Evolutionary conservation across 164 flowering plant genomes (phyloP).

Genomic region (Vitis labrusca): DNA sequence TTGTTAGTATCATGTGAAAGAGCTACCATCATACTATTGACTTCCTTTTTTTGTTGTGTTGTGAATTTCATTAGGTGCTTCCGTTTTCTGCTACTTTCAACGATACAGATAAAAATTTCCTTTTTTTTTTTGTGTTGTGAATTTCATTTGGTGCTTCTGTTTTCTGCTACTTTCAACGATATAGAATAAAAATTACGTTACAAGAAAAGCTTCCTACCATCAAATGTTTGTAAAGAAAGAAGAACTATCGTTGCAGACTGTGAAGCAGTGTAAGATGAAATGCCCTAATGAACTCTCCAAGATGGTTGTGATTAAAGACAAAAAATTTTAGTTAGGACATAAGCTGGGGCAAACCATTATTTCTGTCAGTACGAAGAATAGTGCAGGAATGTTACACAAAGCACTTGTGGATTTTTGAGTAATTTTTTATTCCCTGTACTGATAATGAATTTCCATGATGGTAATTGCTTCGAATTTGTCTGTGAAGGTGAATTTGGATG

Average conservation of each 20-base stretch:
- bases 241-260: conserved; percentile 77
- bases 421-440: not conserved
- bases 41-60: too few relatives aligned
- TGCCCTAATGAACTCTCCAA: conserved; percentile 79
- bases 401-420: conserved; percentile 30
- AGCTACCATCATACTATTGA: too few relatives aligned
- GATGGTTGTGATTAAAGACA: conserved; percentile 61
- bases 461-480: not conserved
- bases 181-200: conserved; percentile 73
- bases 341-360: conserved; percentile 89
- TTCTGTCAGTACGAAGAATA: conserved; percentile 61
- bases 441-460: not conserved
- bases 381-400: conserved; percentile 60
- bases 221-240: conserved; percentile 91
- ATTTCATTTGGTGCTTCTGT: conserved; percentile 66
- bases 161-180: conserved; percentile 94
- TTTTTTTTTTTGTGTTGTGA: too few relatives aligned
- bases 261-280: conserved; percentile 88
- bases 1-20: too few relatives aligned
- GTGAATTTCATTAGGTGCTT: too few relatives aligned
- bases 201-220: conserved; percentile 66
- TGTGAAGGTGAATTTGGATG: too few relatives aligned
- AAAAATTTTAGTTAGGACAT: conserved; percentile 67
- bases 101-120: too few relatives aligned
- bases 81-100: too few relatives aligned